Percentiles rank a stretch among this genome's conserved stretches.
phyloP scores from a whole-genome alignment of 805 yeast species.

The Candida corydali region DNA sequence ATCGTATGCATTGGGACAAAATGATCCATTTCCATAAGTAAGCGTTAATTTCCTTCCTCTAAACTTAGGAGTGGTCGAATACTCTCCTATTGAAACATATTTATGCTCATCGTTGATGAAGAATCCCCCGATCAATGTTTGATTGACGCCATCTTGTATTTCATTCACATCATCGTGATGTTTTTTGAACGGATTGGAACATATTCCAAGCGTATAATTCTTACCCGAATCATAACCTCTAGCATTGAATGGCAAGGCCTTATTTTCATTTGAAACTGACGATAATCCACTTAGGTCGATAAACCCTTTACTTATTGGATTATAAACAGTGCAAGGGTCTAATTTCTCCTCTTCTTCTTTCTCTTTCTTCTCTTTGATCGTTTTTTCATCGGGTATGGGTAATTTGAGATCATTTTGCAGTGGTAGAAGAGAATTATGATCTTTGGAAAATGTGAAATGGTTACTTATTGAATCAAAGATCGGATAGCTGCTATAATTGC shows the following conservation, averaged over 20 bases:
- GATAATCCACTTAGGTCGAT: conserved; percentile 50
- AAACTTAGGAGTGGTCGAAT: conserved; percentile 56
- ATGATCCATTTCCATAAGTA: conserved; percentile 67
- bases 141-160: conserved; percentile 39
- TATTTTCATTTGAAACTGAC: conserved; percentile 43
- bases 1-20: conserved; percentile 40
- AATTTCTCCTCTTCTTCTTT: conserved; percentile 11
- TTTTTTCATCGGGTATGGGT: not conserved
- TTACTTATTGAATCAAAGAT: conserved; percentile 12
- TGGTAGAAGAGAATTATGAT: conserved; percentile 1
- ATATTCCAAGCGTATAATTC: conserved; percentile 58
- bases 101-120: conserved; percentile 36
- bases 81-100: conserved; percentile 51
- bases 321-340: conserved; percentile 37
- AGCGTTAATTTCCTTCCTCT: conserved; percentile 69
- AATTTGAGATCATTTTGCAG: not conserved
- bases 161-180: conserved; percentile 32
- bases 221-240: conserved; percentile 65
- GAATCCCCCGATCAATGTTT: conserved; percentile 39
- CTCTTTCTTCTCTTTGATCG: not conserved
- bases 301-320: conserved; percentile 44
- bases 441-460: conserved; percentile 9
- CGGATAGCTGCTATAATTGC: not conserved
- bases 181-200: conserved; percentile 44
- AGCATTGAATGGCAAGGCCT: conserved; percentile 55